Conservation (phyloP, 306 rosid genomes). For the Prunus campanulata region DNA sequence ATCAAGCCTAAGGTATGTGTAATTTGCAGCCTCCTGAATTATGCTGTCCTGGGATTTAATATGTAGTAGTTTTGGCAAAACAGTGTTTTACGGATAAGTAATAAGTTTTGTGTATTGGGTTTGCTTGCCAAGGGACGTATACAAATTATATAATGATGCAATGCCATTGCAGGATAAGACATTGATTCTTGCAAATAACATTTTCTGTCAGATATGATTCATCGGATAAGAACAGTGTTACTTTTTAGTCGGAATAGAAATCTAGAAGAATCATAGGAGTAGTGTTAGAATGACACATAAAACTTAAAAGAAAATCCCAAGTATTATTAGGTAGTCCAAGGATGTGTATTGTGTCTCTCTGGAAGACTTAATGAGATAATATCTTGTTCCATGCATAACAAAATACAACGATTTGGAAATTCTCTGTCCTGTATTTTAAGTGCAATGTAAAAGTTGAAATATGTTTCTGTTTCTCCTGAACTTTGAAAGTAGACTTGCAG, state of each 20-base stretch:
- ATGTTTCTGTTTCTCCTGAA: background rate
- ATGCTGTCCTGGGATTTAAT: background rate
- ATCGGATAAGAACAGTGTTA: background rate
- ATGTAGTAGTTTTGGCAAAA: background rate
- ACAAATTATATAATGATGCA: too few relatives aligned
- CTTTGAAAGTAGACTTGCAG: background rate
- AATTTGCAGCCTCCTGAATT: background rate
- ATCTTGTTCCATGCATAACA: background rate
- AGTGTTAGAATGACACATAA: background rate
- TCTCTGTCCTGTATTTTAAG: background rate
- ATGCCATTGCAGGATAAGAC: too few relatives aligned
- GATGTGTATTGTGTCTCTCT: background rate
- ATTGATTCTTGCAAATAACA: too few relatives aligned
- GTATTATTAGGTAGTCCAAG: too few relatives aligned
- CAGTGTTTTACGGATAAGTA: background rate
- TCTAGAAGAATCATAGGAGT: background rate
- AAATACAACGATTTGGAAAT: background rate
- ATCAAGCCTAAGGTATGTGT: slow-evolving; percentile 52
- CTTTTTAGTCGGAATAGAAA: background rate
- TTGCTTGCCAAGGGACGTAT: too few relatives aligned
- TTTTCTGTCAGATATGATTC: too few relatives aligned
- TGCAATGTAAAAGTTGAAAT: background rate
- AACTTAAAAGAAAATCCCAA: background rate
- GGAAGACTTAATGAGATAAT: too few relatives aligned
- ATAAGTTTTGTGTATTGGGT: background rate